Percentiles rank a stretch among this genome's conserved stretches.
Conservation (phyloP, 192 early-diverging fungal species). For the Funneliformis geosporum region DNA sequence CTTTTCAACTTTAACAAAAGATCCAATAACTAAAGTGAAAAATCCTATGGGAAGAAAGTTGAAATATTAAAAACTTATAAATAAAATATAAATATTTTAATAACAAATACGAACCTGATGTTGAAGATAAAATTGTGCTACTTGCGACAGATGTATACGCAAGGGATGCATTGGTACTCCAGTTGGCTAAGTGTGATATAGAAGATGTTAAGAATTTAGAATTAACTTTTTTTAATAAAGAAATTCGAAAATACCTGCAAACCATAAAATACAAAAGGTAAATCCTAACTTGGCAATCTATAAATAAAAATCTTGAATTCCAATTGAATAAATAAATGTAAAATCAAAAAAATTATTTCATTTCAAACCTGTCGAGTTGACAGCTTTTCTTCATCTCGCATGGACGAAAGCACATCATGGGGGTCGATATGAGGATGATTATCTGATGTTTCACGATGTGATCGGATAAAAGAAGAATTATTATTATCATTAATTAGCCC, state of each 20-base stretch:
- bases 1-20: conserved; percentile 58
- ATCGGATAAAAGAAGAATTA: background rate
- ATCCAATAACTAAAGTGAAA: conserved; percentile 72
- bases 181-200: conserved; percentile 54
- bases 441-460: background rate
- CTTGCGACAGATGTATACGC: conserved; percentile 75
- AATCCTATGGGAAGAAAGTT: conserved; percentile 42
- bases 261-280: conserved; percentile 78
- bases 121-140: conserved; percentile 73
- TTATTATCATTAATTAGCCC: background rate
- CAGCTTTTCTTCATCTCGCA: background rate
- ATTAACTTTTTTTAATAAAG: background rate
- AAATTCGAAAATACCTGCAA: conserved; percentile 43
- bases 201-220: background rate
- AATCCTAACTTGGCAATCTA: conserved; percentile 65
- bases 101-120: conserved; percentile 51
- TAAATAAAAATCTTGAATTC: conserved; percentile 19
- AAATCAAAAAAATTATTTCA: background rate
- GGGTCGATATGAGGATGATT: conserved; percentile 4
- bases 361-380: conserved; percentile 33
- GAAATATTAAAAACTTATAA: background rate
- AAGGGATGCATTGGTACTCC: conserved; percentile 70
- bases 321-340: background rate
- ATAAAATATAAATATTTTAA: background rate
- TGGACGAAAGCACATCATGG: background rate